Evolutionary conservation across 2,329 filamentous ascomycete species (phyloP).

Genomic region (Fusarium protoensiforme): DNA sequence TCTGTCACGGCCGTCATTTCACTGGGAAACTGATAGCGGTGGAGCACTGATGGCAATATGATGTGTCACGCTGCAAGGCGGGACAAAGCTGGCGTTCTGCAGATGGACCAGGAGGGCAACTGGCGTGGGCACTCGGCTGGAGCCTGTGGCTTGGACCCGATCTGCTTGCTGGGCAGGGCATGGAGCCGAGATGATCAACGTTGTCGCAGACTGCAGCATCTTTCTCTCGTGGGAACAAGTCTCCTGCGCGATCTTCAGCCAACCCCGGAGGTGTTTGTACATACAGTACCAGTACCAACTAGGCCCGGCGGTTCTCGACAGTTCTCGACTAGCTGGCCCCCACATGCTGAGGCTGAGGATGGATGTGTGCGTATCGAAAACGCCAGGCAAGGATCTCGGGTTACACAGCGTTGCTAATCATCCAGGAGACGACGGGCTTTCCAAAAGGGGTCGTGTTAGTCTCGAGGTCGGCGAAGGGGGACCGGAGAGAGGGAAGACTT

Average conservation of each 20-base stretch:
- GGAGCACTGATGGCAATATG: conserved; percentile 40
- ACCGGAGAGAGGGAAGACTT: not conserved
- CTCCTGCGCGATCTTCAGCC: not conserved
- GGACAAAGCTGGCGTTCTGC: conserved; percentile 35
- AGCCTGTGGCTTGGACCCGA: conserved; percentile 27
- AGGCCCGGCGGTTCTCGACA: conserved; percentile 6
- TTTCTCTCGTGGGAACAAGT: not conserved
- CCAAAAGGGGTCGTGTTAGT: conserved; percentile 18
- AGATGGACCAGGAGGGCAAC: conserved; percentile 28
- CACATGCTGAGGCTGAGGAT: conserved; percentile 26
- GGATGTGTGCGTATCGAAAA: conserved; percentile 14
- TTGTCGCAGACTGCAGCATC: conserved; percentile 13
- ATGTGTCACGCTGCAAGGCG: conserved; percentile 38
- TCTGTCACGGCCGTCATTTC: conserved; percentile 10
- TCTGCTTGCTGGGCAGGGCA: conserved; percentile 12
- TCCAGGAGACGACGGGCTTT: conserved; percentile 11
- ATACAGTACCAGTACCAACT: not conserved
- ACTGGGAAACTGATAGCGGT: conserved; percentile 12
- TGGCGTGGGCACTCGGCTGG: conserved; percentile 9
- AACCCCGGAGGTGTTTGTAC: conserved; percentile 9
- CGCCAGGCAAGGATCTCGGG: conserved; percentile 27
- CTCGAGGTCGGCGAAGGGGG: not conserved
- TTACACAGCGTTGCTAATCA: conserved; percentile 26
- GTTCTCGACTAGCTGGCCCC: conserved; percentile 11
- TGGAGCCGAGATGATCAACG: conserved; percentile 20